Base-by-base conservation (phyloP, 164 flowering plant genomes). In the Saururus chinensis region DNA sequence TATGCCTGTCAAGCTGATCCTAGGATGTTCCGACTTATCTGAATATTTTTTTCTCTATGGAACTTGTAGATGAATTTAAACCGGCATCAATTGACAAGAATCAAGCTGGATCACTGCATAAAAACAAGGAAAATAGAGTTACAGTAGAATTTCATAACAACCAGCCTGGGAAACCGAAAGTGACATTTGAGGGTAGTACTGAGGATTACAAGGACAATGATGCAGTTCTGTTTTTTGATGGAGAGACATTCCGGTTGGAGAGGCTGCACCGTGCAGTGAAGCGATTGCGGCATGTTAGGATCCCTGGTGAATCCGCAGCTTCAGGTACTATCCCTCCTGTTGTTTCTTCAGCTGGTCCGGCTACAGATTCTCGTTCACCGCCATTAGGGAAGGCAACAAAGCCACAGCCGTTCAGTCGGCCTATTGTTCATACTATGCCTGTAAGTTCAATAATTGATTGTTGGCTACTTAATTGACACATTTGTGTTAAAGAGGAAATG, bases 191-290 rank as follows among this genome's bases (percentile, higher is more conserved):
- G 56, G 97, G 97, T 2, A 81, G 81, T 57, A 82, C 79, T 57
- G 98, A 89, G 73, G 96, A 85, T 65, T 84, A 81, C 70, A 91
- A 84, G 69, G 97, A 88, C 17, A 88, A 81, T 66, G 97, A 91
- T 62, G 93, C 88, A 1, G 96, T 91, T 23, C 64, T 91, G 73
- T 86, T 92, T 70, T 92, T 89, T 60, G 98, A 92, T 62, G 92
- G 96, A 3, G 70, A 79, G 70, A 76, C 79, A 0, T 82, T 92
- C 68, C 83, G 89, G 49, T 72, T 92, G 62, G 98, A 92, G 71
- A 73, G 95, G 23, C 74, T 92, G 63, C 95, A 89, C 61, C 81
- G 96, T 19, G 86, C 96, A 4, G 91, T 92, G n/a, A 92, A 92
- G 79, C 79, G 92, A 64, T 78, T 92, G 69, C 74, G 93, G 61